phyloP scores from a whole-genome alignment of 257 asterid species.

The Primulina tabacum region DNA sequence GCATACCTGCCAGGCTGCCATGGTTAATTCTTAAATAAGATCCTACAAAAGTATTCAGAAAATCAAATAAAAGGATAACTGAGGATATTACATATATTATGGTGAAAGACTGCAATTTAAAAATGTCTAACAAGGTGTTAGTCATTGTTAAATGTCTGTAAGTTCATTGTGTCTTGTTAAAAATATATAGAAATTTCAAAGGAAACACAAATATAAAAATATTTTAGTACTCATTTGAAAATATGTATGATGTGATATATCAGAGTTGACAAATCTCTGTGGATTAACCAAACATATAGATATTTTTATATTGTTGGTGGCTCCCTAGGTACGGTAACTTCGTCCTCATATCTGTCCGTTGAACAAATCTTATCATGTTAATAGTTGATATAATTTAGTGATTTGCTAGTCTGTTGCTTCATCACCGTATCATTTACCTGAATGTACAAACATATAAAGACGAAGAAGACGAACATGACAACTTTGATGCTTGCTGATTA shows the following conservation, averaged over 20 bases:
- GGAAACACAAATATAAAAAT: neutral
- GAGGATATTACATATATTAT: neutral
- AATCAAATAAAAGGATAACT: neutral
- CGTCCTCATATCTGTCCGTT: too few relatives aligned
- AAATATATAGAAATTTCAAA: neutral
- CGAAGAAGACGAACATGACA: neutral
- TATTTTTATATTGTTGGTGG: too few relatives aligned
- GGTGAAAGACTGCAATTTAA: neutral
- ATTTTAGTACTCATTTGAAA: too few relatives aligned
- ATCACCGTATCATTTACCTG: too few relatives aligned
- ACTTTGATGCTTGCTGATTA: slow-evolving; percentile 1
- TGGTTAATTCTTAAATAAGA: neutral
- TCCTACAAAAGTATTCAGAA: neutral
- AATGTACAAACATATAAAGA: too few relatives aligned
- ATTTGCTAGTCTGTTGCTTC: neutral
- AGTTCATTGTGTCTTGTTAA: neutral
- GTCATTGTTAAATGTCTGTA: neutral
- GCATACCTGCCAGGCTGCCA: neutral
- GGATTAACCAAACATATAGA: too few relatives aligned
- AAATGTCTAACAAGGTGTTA: neutral
- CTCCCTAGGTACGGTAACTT: too few relatives aligned
- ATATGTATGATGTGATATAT: too few relatives aligned
- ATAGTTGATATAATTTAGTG: neutral
- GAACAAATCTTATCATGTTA: too few relatives aligned
- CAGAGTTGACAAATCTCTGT: too few relatives aligned